Percentiles rank a stretch among this genome's conserved stretches.
phyloP scores from a whole-genome alignment of 75 land plant genomes.

The Isoetes taiwanensis region DNA sequence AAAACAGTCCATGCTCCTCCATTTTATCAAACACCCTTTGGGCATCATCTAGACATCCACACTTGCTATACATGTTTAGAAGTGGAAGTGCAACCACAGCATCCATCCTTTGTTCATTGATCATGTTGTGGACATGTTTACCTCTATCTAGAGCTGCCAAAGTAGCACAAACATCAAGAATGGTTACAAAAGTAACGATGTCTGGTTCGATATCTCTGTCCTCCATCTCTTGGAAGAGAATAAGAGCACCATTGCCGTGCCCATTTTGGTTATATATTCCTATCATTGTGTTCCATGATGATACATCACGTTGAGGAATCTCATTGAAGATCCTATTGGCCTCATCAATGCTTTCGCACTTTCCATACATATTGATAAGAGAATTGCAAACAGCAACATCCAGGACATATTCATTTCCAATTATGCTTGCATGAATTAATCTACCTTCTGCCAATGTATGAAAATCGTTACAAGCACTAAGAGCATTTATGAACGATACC shows the following conservation, averaged over 20 bases:
- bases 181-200: slow-evolving; percentile 10
- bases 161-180: slow-evolving; percentile 9
- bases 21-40: slow-evolving; percentile 9
- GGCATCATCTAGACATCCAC: slow-evolving; percentile 8
- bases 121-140: slow-evolving; percentile 1
- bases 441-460: no score
- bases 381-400: no score
- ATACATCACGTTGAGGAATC: slow-evolving; percentile 13
- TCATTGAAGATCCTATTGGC: slow-evolving; percentile 18
- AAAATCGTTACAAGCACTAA: no score
- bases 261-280: slow-evolving; percentile 15
- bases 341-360: slow-evolving; percentile 13
- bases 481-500: no score
- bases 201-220: background rate
- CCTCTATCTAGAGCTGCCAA: slow-evolving; percentile 2
- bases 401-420: no score
- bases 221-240: slow-evolving; percentile 11
- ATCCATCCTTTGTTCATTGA: background rate
- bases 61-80: slow-evolving; percentile 13
- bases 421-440: no score
- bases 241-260: slow-evolving; percentile 9
- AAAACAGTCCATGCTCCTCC: background rate
- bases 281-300: slow-evolving; percentile 39
- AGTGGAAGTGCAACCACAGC: slow-evolving; percentile 3
- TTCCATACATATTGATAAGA: slow-evolving; percentile 17